A percentile compares a stretch with the other conserved stretches of the same genome.
These are phyloP conservation scores for Draba incana DNA, from an alignment of 345 rosid species.

Conservation along the genomic window DNA sequence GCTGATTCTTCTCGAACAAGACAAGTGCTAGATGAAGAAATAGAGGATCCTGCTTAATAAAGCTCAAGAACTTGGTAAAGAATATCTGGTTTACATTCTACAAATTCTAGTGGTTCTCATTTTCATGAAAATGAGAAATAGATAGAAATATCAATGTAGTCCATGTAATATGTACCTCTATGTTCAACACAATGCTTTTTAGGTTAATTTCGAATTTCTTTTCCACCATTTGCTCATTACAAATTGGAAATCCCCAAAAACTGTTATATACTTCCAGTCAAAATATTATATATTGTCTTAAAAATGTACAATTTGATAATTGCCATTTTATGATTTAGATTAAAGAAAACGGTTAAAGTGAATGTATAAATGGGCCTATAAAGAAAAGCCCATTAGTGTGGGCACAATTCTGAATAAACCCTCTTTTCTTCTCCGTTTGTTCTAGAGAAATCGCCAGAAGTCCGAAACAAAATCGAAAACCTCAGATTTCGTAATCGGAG, in stretches of 20 bases:
- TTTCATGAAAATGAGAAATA: neutral
- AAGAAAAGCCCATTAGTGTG: neutral
- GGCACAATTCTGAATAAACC: neutral
- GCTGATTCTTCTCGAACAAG: conserved; percentile 19
- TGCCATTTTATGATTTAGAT: no score
- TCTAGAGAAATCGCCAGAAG: neutral
- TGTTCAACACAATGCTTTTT: neutral
- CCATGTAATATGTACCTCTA: neutral
- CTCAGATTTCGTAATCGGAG: conserved; percentile 26
- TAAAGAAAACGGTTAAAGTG: no score
- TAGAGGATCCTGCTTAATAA: conserved; percentile 14
- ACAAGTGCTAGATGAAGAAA: conserved; percentile 26
- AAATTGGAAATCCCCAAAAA: neutral
- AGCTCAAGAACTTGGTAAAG: conserved; percentile 2
- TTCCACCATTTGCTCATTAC: neutral
- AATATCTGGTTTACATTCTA: conserved; percentile 6
- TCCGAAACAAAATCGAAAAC: conserved; percentile 9
- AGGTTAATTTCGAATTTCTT: neutral
- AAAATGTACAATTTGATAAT: no score
- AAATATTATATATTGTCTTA: no score
- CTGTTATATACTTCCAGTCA: no score
- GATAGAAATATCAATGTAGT: conserved; percentile 4
- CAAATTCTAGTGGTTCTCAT: neutral
- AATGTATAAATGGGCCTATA: neutral
- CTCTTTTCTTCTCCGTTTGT: conserved; percentile 6